Evolutionary conservation across 805 yeast genomes (phyloP).

Genomic region (Starmerella geochares): DNA sequence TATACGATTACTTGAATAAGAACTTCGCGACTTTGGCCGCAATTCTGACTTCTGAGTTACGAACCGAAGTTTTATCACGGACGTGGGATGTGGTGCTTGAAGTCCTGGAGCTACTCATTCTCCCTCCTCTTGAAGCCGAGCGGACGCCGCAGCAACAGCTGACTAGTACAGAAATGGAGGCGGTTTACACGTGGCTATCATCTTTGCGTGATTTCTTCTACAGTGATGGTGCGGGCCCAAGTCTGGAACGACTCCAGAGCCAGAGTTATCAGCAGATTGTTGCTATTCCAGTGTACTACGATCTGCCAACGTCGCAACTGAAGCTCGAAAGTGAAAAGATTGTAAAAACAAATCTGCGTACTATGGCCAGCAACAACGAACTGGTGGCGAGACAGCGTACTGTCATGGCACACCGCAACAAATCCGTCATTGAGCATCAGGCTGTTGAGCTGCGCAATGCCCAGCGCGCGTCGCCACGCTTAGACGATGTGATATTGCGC

Average conservation of each 20-base stretch:
- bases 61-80: constrained; percentile 57
- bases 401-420: constrained; percentile 61
- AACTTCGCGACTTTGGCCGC: constrained; percentile 57
- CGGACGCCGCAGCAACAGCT: constrained; percentile 35
- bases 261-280: constrained; percentile 55
- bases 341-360: constrained; percentile 42
- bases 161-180: constrained; percentile 51
- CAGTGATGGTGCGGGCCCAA: constrained; percentile 73
- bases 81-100: constrained; percentile 69
- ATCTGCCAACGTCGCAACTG: constrained; percentile 39
- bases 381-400: constrained; percentile 55
- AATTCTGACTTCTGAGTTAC: constrained; percentile 44
- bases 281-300: constrained; percentile 56
- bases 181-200: constrained; percentile 60
- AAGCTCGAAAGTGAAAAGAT: constrained; percentile 50
- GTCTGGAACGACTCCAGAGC: constrained; percentile 51
- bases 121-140: constrained; percentile 51
- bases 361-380: constrained; percentile 36
- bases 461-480: constrained; percentile 37
- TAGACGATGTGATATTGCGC: constrained; percentile 64
- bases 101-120: constrained; percentile 57
- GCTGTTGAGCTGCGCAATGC: constrained; percentile 40
- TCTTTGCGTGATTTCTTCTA: constrained; percentile 67
- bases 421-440: constrained; percentile 42
- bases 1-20: constrained; percentile 62